Conservation (phyloP, 305 asterid species). For the Fraxinus greggii region DNA sequence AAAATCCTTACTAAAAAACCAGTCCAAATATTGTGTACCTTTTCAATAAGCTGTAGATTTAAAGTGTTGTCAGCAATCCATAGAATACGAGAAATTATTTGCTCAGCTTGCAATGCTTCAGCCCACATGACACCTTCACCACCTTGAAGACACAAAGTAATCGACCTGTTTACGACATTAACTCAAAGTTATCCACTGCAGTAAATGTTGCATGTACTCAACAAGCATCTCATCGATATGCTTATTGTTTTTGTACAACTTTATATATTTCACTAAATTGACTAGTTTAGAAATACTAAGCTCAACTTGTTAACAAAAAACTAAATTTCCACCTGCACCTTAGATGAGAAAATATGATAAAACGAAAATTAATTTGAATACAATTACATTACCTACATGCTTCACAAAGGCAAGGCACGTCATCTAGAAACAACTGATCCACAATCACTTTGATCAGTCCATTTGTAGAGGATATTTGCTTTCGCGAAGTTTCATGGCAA, state of each 20-base stretch:
- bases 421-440: slow-evolving; percentile 76
- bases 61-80: slow-evolving; percentile 89
- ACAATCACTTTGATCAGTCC: slow-evolving; percentile 60
- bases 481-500: slow-evolving; percentile 75
- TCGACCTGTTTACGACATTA: slow-evolving; percentile 54
- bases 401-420: slow-evolving; percentile 86
- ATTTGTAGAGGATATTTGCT: slow-evolving; percentile 52
- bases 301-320: not conserved
- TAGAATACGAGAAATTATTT: slow-evolving; percentile 62
- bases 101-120: slow-evolving; percentile 66
- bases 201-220: slow-evolving; percentile 10
- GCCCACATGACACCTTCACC: slow-evolving; percentile 64
- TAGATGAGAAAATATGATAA: not conserved
- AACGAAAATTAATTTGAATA: slow-evolving; percentile 4
- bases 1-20: slow-evolving; percentile 21
- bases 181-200: slow-evolving; percentile 30
- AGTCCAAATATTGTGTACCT: slow-evolving; percentile 41
- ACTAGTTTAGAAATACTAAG: not conserved
- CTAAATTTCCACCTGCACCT: not conserved
- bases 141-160: slow-evolving; percentile 69
- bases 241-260: not conserved
- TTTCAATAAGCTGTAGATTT: slow-evolving; percentile 69
- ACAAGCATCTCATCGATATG: not conserved
- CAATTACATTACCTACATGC: slow-evolving; percentile 53
- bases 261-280: not conserved